Evolutionary conservation across 352 stramenopile species (phyloP).

Genomic region (Achlya hypogyna): DNA sequence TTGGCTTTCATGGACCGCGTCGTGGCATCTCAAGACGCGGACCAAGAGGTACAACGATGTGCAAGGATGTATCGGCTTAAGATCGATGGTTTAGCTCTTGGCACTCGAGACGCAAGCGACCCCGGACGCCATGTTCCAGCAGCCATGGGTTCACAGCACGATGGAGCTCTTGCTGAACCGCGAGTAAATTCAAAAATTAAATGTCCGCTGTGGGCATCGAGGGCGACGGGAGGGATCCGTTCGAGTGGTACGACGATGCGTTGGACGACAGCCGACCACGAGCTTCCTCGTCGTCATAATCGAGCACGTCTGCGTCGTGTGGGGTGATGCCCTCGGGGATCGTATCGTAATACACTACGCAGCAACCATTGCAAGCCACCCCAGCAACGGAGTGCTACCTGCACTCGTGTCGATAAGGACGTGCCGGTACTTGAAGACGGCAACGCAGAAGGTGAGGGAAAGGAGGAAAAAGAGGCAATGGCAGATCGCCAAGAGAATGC

Average conservation of each 20-base stretch:
- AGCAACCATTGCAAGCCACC: background rate
- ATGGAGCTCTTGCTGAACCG: conserved; percentile 12
- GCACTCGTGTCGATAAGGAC: background rate
- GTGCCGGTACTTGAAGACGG: background rate
- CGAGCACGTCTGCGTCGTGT: background rate
- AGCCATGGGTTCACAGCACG: conserved; percentile 18
- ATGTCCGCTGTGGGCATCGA: conserved; percentile 10
- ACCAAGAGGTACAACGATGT: conserved; percentile 10
- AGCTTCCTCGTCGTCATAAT: background rate
- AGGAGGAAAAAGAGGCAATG: background rate
- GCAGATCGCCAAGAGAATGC: background rate
- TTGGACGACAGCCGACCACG: background rate
- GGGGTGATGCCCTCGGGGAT: background rate
- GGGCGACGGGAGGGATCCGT: background rate
- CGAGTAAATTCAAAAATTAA: conserved; percentile 9
- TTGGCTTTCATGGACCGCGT: conserved; percentile 12
- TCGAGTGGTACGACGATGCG: conserved; percentile 5
- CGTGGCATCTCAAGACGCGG: conserved; percentile 7
- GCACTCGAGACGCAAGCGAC: background rate
- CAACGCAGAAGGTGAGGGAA: background rate
- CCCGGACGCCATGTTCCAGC: background rate
- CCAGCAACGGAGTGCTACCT: too few relatives aligned
- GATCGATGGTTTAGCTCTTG: background rate
- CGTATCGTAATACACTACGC: conserved; percentile 3
- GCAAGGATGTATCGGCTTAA: background rate